Evolutionary conservation across 768 basidiomycete species (phyloP).

Genomic region (Boletus rubropictus): DNA sequence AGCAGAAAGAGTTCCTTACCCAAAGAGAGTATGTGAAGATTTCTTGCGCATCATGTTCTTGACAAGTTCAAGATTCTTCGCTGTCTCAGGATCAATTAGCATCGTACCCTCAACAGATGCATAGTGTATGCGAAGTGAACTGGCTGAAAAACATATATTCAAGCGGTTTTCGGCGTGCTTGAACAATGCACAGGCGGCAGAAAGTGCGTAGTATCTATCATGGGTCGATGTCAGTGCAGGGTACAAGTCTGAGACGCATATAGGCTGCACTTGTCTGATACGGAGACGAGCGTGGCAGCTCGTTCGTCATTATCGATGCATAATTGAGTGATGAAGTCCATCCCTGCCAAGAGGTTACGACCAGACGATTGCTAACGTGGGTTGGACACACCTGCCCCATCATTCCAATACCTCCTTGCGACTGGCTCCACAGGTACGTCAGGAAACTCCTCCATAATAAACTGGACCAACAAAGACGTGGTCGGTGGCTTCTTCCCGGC

Average conservation of each 20-base stretch:
- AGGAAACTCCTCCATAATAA: slow-evolving; percentile 70
- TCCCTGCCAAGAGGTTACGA: slow-evolving; percentile 40
- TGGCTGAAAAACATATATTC: slow-evolving; percentile 63
- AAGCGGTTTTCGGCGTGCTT: slow-evolving; percentile 70
- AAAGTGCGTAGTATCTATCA: slow-evolving; percentile 80
- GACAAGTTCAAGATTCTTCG: slow-evolving; percentile 83
- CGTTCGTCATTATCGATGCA: slow-evolving; percentile 78
- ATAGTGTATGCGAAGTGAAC: slow-evolving; percentile 70
- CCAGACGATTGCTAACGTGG: background rate
- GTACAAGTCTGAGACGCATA: slow-evolving; percentile 23
- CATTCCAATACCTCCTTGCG: slow-evolving; percentile 80
- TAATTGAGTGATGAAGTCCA: slow-evolving; percentile 73
- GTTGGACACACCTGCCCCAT: slow-evolving; percentile 52
- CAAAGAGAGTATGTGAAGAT: slow-evolving; percentile 71
- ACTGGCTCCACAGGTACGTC: slow-evolving; percentile 63
- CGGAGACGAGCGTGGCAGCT: slow-evolving; percentile 71
- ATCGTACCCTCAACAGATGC: slow-evolving; percentile 84
- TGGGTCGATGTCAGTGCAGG: slow-evolving; percentile 3
- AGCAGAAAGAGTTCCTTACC: slow-evolving; percentile 37
- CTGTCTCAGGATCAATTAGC: slow-evolving; percentile 90
- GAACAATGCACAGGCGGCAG: slow-evolving; percentile 81
- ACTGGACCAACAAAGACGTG: slow-evolving; percentile 64
- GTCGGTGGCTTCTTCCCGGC: slow-evolving; percentile 39
- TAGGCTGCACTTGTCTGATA: slow-evolving; percentile 67
- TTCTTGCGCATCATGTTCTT: slow-evolving; percentile 64